Conservation (phyloP, 1,284 basidiomycete species). For the Ganoderma sinense region DNA sequence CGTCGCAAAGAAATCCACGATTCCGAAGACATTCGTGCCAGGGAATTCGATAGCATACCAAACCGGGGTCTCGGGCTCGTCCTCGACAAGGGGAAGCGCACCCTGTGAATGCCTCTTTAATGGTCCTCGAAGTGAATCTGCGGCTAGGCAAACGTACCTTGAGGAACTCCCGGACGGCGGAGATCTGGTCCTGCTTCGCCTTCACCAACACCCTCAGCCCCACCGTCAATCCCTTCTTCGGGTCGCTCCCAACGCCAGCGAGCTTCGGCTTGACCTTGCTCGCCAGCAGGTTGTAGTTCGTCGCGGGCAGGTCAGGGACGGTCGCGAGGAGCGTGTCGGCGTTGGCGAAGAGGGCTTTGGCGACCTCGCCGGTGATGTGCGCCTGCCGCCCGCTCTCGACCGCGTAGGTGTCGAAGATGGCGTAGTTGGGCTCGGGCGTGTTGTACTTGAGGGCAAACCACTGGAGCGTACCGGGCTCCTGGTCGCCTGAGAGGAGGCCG, state of each 20-base stretch:
- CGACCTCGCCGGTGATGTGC: constrained; percentile 47
- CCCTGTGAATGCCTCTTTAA: constrained; percentile 29
- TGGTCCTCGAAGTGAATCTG: not conserved
- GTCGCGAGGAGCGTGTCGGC: constrained; percentile 40
- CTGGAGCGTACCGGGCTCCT: constrained; percentile 48
- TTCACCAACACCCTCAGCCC: constrained; percentile 46
- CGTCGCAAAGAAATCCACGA: constrained; percentile 48
- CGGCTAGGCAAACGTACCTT: constrained; percentile 35
- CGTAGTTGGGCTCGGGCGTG: constrained; percentile 39
- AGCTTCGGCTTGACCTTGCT: constrained; percentile 36
- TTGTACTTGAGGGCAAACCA: constrained; percentile 49
- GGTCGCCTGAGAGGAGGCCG: constrained; percentile 37
- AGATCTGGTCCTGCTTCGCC: constrained; percentile 46
- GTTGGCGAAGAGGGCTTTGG: constrained; percentile 44
- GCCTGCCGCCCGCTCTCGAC: constrained; percentile 43
- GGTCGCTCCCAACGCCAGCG: constrained; percentile 24
- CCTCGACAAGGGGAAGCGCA: constrained; percentile 45
- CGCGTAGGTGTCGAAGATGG: constrained; percentile 51
- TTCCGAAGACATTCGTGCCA: constrained; percentile 47
- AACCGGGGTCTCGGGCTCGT: constrained; percentile 43
- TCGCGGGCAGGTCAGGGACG: constrained; percentile 39
- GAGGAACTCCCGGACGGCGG: constrained; percentile 47
- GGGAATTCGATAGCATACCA: constrained; percentile 51
- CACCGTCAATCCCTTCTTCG: constrained; percentile 40
- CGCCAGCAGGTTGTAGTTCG: constrained; percentile 41